phyloP scores from a whole-genome alignment of 2,329 filamentous ascomycete species.

The Aspergillus alliaceus region DNA sequence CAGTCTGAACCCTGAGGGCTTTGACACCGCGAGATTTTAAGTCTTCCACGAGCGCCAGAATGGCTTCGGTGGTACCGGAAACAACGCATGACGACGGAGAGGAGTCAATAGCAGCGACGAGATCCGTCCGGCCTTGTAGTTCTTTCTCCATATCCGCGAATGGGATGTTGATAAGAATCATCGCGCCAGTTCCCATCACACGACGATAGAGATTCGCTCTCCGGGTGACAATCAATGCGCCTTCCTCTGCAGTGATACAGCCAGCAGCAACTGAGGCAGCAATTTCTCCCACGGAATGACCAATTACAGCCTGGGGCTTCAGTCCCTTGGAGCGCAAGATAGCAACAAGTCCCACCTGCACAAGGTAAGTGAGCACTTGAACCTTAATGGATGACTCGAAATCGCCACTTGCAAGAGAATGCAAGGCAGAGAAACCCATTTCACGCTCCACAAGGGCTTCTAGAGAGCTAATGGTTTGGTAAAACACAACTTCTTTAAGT shows the following conservation, averaged over 20 bases:
- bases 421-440: constrained; percentile 2
- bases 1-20: constrained; percentile 37
- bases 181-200: constrained; percentile 25
- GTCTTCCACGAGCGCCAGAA: constrained; percentile 1
- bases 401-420: neutral
- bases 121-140: neutral
- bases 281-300: constrained; percentile 46
- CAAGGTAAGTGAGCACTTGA: constrained; percentile 26
- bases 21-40: constrained; percentile 23
- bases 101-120: constrained; percentile 10
- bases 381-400: constrained; percentile 9
- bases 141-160: neutral
- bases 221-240: constrained; percentile 34
- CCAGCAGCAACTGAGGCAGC: constrained; percentile 37
- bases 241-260: constrained; percentile 28
- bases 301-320: constrained; percentile 38
- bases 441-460: constrained; percentile 25
- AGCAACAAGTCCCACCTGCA: constrained; percentile 33
- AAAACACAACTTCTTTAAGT: constrained; percentile 17
- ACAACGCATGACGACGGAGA: constrained; percentile 11
- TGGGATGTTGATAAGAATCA: constrained; percentile 7
- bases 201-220: constrained; percentile 32
- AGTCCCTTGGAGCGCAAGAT: constrained; percentile 31
- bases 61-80: constrained; percentile 7
- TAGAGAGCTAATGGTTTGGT: constrained; percentile 22